These are phyloP conservation scores for Cucumis melo DNA, from an alignment of 306 rosid species.

Conservation along the genomic window DNA sequence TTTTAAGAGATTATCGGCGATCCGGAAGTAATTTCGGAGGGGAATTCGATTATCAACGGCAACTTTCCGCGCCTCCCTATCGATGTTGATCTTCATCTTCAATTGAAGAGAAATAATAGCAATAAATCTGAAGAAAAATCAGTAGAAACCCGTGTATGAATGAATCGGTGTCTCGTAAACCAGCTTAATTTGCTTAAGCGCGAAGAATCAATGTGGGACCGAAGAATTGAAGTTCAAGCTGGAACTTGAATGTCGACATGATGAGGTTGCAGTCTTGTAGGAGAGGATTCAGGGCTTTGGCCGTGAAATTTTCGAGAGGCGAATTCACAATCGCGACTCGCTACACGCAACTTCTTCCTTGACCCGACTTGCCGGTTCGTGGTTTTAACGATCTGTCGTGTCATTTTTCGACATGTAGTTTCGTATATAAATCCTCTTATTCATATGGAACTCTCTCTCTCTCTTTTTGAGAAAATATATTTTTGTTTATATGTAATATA, in stretches of 20 bases:
- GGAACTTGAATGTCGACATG: conserved; percentile 20
- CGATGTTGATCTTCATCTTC: conserved; percentile 65
- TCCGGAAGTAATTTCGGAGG: conserved; percentile 72
- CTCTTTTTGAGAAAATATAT: neutral
- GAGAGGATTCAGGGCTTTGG: neutral
- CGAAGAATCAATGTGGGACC: conserved; percentile 13
- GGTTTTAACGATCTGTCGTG: neutral
- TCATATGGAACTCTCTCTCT: too few relatives aligned
- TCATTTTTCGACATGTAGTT: neutral
- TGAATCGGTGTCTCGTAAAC: neutral
- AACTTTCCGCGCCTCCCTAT: conserved; percentile 48
- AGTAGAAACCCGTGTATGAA: conserved; percentile 2
- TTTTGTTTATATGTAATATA: neutral
- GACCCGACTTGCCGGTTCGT: neutral
- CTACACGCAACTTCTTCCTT: neutral
- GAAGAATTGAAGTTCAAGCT: conserved; percentile 15
- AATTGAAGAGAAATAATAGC: conserved; percentile 20
- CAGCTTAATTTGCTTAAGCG: conserved; percentile 8
- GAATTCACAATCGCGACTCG: neutral
- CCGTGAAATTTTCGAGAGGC: neutral
- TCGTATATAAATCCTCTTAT: neutral
- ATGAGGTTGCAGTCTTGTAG: conserved; percentile 7
- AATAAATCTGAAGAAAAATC: neutral
- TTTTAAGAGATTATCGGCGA: conserved; percentile 84
- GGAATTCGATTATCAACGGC: conserved; percentile 73